A percentile compares a stretch with the other conserved stretches of the same genome.
Conservation (phyloP, 441 rosid genomes). For the Eruca vesicaria region DNA sequence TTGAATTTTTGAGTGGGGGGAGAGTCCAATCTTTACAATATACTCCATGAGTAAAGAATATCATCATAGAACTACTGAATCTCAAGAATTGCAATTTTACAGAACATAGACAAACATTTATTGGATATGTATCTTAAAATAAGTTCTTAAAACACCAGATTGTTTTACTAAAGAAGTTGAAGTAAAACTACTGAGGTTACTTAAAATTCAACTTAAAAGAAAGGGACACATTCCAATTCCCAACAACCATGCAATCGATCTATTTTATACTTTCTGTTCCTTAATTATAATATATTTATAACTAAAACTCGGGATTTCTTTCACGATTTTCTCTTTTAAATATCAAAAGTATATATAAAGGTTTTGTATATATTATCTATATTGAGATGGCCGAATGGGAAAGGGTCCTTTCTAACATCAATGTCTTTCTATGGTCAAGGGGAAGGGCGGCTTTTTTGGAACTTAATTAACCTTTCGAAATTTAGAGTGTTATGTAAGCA, state of each 20-base stretch:
- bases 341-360: background rate
- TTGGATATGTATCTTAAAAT: background rate
- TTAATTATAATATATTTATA: background rate
- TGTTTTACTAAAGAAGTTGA: background rate
- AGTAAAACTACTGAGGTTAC: background rate
- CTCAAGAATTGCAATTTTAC: constrained; percentile 7
- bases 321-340: constrained; percentile 1
- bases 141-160: background rate
- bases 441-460: constrained; percentile 27
- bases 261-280: too few species aligned
- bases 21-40: background rate
- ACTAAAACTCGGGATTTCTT: background rate
- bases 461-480: constrained; percentile 18
- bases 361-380: constrained; percentile 22
- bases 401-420: constrained; percentile 19
- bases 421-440: constrained; percentile 33
- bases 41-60: constrained; percentile 13
- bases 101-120: background rate
- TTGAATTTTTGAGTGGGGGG: constrained; percentile 13
- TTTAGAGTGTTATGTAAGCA: background rate
- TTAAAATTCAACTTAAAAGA: background rate
- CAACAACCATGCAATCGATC: background rate
- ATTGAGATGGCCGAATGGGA: constrained; percentile 23
- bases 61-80: constrained; percentile 25
- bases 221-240: background rate